These are phyloP conservation scores for Sporobolomyces pararoseus DNA, from an alignment of 768 basidiomycete genomes.

Conservation along the genomic window DNA sequence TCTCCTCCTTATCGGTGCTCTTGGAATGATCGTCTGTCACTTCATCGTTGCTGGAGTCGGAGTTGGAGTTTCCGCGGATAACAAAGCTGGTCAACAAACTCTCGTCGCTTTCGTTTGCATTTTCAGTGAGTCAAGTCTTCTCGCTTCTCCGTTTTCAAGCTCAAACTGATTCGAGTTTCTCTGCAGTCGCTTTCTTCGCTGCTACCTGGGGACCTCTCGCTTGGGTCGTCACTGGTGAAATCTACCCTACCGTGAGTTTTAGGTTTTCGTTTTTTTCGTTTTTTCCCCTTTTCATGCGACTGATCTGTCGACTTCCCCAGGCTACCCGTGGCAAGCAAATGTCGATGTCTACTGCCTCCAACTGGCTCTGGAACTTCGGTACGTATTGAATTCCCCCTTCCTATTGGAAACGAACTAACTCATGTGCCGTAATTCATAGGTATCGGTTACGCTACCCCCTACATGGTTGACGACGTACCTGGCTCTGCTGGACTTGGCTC, in stretches of 20 bases:
- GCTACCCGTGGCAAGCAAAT: slow-evolving; percentile 66
- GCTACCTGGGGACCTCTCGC: slow-evolving; percentile 67
- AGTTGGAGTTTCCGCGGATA: slow-evolving; percentile 49
- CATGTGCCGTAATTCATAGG: slow-evolving; percentile 40
- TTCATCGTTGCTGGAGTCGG: slow-evolving; percentile 69
- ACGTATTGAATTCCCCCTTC: too few relatives aligned
- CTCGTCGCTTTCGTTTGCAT: slow-evolving; percentile 37
- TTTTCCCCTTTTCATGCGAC: slow-evolving; percentile 56
- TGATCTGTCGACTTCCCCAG: not conserved
- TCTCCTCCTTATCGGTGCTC: slow-evolving; percentile 66
- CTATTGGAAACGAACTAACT: not conserved
- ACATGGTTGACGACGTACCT: slow-evolving; percentile 54
- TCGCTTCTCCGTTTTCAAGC: not conserved
- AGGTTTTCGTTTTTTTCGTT: slow-evolving; percentile 72
- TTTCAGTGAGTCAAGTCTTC: slow-evolving; percentile 1
- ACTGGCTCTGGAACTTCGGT: slow-evolving; percentile 55
- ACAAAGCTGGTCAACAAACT: slow-evolving; percentile 53
- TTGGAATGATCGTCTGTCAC: slow-evolving; percentile 76
- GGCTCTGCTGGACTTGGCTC: slow-evolving; percentile 36
- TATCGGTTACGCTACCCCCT: slow-evolving; percentile 51
- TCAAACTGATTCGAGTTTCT: not conserved
- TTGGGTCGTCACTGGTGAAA: slow-evolving; percentile 58
- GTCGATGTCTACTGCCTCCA: slow-evolving; percentile 65
- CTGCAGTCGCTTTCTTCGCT: slow-evolving; percentile 43
- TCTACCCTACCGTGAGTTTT: slow-evolving; percentile 69